phyloP scores from a whole-genome alignment of 768 basidiomycete genomes.

The Leccinum subgranulosum region DNA sequence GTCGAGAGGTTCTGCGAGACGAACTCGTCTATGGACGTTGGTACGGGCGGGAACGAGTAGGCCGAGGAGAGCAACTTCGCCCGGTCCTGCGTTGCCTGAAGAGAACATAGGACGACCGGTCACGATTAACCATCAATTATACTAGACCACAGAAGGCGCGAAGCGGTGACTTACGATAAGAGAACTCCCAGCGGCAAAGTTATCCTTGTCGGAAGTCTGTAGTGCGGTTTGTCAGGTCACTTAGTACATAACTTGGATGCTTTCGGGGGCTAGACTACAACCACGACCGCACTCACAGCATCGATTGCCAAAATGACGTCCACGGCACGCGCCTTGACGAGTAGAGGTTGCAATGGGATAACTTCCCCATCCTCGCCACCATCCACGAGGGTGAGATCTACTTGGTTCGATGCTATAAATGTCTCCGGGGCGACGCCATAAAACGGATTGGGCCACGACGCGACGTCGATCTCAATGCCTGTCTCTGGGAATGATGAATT shows the following conservation, averaged over 20 bases:
- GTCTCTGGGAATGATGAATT: no score
- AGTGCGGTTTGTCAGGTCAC: not conserved
- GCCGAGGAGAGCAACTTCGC: slow-evolving; percentile 31
- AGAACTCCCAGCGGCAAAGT: slow-evolving; percentile 24
- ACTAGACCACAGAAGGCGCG: not conserved
- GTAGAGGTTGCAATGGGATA: no score
- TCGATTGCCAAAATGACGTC: slow-evolving; percentile 54
- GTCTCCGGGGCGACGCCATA: no score
- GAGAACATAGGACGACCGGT: not conserved
- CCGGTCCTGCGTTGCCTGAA: slow-evolving; percentile 37
- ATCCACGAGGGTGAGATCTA: no score
- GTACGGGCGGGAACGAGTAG: slow-evolving; percentile 34
- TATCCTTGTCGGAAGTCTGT: not conserved
- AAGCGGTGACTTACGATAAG: slow-evolving; percentile 21
- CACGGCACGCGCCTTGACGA: slow-evolving; percentile 15
- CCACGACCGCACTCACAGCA: slow-evolving; percentile 22
- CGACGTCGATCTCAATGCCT: no score
- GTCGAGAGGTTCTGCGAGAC: slow-evolving; percentile 34
- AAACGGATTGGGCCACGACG: no score
- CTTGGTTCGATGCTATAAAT: no score
- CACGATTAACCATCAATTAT: not conserved
- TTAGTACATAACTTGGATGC: no score
- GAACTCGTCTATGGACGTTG: slow-evolving; percentile 29
- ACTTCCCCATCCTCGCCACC: no score
- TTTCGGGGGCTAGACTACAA: not conserved